Evolutionary conservation across 495 filamentous ascomycete species (phyloP).

Genomic region (Antarctomyces pellizariae): DNA sequence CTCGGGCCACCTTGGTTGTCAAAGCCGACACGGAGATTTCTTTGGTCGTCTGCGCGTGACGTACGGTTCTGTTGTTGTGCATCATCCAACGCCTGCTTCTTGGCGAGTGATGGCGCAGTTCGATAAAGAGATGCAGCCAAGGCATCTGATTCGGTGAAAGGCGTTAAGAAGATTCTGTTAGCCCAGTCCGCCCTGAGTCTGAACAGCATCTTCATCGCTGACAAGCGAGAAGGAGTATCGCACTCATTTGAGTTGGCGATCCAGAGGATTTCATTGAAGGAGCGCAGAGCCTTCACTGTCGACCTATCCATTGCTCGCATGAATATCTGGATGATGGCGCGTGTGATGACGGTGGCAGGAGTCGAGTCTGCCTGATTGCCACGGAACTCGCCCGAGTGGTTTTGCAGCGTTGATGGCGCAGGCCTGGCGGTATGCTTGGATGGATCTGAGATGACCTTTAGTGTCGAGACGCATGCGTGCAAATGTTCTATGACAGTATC

Average conservation of each 20-base stretch:
- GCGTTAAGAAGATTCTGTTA: slow-evolving; percentile 41
- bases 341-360: slow-evolving; percentile 28
- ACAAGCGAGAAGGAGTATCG: slow-evolving; percentile 47
- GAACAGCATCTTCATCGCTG: slow-evolving; percentile 64
- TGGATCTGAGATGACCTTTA: slow-evolving; percentile 17
- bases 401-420: slow-evolving; percentile 2
- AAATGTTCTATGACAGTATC: slow-evolving; percentile 26
- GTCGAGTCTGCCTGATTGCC: slow-evolving; percentile 14
- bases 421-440: too few relatives aligned
- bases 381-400: background rate
- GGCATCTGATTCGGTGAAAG: slow-evolving; percentile 39
- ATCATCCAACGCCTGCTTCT: slow-evolving; percentile 24
- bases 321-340: slow-evolving; percentile 34
- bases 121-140: slow-evolving; percentile 50
- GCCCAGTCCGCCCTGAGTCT: slow-evolving; percentile 61
- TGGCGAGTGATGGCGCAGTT: slow-evolving; percentile 28
- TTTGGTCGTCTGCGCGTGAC: slow-evolving; percentile 13
- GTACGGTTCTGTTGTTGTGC: slow-evolving; percentile 17
- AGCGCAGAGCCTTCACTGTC: slow-evolving; percentile 23
- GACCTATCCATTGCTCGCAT: slow-evolving; percentile 31
- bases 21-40: slow-evolving; percentile 13
- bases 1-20: slow-evolving; percentile 10
- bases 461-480: slow-evolving; percentile 16
- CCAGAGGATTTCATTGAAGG: slow-evolving; percentile 30
- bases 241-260: slow-evolving; percentile 29